A percentile compares a stretch with the other conserved stretches of the same genome.
Conservation (phyloP, 305 asterid genomes). For the Coffea humblotiana region DNA sequence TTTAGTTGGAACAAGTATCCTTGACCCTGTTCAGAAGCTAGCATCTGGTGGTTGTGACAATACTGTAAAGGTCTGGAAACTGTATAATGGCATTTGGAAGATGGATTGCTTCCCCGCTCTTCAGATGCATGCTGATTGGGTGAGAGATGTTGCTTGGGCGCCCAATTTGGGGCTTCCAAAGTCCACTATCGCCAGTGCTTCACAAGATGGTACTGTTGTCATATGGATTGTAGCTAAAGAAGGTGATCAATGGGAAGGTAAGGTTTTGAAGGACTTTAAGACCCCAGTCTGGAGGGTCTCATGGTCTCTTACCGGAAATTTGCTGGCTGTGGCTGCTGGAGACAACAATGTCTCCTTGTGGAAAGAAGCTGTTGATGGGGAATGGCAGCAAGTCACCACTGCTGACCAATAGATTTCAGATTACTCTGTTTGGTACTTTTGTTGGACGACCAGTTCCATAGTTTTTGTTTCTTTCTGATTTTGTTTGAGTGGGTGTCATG, state of each 20-base stretch:
- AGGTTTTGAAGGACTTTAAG: constrained; percentile 74
- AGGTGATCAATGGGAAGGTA: constrained; percentile 90
- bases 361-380: constrained; percentile 95
- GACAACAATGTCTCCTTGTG: constrained; percentile 69
- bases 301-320: constrained; percentile 87
- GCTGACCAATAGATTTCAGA: constrained; percentile 20
- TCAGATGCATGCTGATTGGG: constrained; percentile 80
- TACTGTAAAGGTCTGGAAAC: constrained; percentile 87
- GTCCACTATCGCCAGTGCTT: constrained; percentile 88
- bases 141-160: constrained; percentile 96
- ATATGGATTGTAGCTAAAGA: constrained; percentile 83
- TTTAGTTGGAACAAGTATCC: constrained; percentile 61
- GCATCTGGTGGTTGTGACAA: constrained; percentile 96
- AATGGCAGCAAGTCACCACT: constrained; percentile 73
- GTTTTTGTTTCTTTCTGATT: not conserved
- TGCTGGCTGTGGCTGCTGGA: constrained; percentile 89
- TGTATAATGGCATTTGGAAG: constrained; percentile 70
- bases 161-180: constrained; percentile 94
- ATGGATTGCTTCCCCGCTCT: constrained; percentile 92
- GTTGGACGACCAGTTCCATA: constrained; percentile 3
- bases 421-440: not conserved
- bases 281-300: constrained; percentile 93
- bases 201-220: constrained; percentile 90
- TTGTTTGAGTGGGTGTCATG: constrained; percentile 4
- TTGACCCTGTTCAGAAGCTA: constrained; percentile 76